A percentile compares a stretch with the other conserved stretches of the same genome.
phyloP scores from a whole-genome alignment of 2,329 filamentous ascomycete genomes.

The Fusarium beomiforme region DNA sequence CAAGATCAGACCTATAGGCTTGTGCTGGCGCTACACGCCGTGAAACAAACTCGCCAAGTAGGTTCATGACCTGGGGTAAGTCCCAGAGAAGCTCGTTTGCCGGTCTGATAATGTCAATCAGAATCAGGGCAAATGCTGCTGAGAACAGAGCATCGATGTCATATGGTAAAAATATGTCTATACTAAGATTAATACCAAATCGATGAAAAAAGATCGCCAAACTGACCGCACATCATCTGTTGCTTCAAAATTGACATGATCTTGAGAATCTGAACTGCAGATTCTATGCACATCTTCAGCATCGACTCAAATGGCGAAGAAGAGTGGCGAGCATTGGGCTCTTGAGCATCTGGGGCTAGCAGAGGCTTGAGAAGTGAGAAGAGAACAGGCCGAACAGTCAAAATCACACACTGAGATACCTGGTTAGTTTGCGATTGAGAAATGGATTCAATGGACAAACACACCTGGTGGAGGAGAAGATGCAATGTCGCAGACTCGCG shows the following conservation, averaged over 20 bases:
- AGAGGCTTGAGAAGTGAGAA: slow-evolving; percentile 35
- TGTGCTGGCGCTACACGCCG: slow-evolving; percentile 30
- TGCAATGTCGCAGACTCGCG: slow-evolving; percentile 34
- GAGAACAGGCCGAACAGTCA: slow-evolving; percentile 31
- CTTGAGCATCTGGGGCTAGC: background rate
- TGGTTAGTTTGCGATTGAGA: background rate
- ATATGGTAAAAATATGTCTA: slow-evolving; percentile 35
- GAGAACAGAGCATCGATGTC: slow-evolving; percentile 36
- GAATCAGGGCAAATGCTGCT: slow-evolving; percentile 27
- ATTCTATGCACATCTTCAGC: slow-evolving; percentile 36
- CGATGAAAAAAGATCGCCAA: background rate
- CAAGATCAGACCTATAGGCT: slow-evolving; percentile 27
- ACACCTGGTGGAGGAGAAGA: slow-evolving; percentile 30
- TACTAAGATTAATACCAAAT: background rate
- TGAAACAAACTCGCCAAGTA: slow-evolving; percentile 28
- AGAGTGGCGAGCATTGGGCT: background rate
- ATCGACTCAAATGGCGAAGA: slow-evolving; percentile 32
- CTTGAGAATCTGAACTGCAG: slow-evolving; percentile 27
- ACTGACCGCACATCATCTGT: slow-evolving; percentile 34
- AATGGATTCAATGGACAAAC: background rate
- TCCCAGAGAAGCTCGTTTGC: slow-evolving; percentile 35
- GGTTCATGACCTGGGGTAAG: slow-evolving; percentile 30
- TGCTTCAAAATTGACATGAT: slow-evolving; percentile 30
- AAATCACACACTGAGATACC: slow-evolving; percentile 20
- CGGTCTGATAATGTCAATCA: slow-evolving; percentile 32